Base-by-base conservation (phyloP, 2,329 filamentous ascomycete genomes). In the Alternaria atra region DNA sequence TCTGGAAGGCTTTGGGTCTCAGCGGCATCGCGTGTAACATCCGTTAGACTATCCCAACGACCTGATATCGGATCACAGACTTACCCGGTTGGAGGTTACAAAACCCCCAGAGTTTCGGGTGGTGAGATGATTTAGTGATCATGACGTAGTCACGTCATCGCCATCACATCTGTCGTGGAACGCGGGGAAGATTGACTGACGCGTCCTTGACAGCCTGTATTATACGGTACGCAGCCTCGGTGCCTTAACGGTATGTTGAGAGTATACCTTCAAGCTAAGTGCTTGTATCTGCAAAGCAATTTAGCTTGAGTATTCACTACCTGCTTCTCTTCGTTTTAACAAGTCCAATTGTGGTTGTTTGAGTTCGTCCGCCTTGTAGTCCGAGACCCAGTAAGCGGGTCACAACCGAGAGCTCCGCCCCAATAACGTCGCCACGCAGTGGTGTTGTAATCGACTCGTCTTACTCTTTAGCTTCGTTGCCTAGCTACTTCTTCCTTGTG, bases 381-480 rank as follows among this genome's bases (percentile, higher is more conserved):
- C 56, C 58, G 61, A 50, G 1, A 37, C 20, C 13, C 32, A 37
- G 44, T 12, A 54, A 58, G 51, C 55, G 55, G 52, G 43, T 42
- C 46, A 37, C 30, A 47, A 37, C 52, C 40, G 39, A 57, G 30
- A n/a, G 37, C 55, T 62, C 57, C 55, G 61, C 56, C 56, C 60
- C 53, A 62, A 59, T 51, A 62, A 25, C 32, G 46, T 62, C 46
- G 55, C 64, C 60, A 63, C 57, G 37, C 59, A 67, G 64, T 72
- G 62, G 71, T 73, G 70, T 60, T 71, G 70, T 76, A 75, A 76
- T 77, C 70, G 72, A 75, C 55, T 66, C 47, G 60, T 59, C 55
- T 56, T 60, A 60, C 61, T 48, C 53, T 63, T 61, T 62, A 65
- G 64, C 52, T 55, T 56, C 39, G 48, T 52, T 61, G 46, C 50